Percentiles rank a stretch among this genome's conserved stretches.
phyloP scores from a whole-genome alignment of 164 flowering plant genomes.

The Aristolochia fimbriata region DNA sequence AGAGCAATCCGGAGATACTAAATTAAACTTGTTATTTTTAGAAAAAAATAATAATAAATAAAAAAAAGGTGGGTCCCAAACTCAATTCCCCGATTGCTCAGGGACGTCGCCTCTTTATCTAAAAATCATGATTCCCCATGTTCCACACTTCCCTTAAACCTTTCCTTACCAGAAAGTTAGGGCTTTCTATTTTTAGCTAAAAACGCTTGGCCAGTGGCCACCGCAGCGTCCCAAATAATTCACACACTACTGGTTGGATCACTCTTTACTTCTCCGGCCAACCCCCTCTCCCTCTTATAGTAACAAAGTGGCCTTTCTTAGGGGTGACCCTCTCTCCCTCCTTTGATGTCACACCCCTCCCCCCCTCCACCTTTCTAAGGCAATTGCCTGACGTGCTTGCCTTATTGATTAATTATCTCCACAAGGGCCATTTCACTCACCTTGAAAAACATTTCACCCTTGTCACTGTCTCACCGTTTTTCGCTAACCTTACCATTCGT shows the following conservation, averaged over 20 bases:
- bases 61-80: background rate
- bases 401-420: no score
- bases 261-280: background rate
- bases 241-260: background rate
- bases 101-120: background rate
- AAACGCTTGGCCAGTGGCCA: background rate
- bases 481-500: no score
- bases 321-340: background rate
- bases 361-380: no score
- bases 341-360: background rate
- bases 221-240: background rate
- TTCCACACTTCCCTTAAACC: background rate
- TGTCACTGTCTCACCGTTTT: no score
- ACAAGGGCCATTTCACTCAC: no score
- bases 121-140: background rate
- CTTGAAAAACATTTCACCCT: no score
- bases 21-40: background rate
- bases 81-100: background rate
- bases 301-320: background rate
- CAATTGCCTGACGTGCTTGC: constrained; percentile 1
- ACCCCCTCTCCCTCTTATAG: background rate
- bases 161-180: background rate
- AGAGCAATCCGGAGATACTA: background rate
- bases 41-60: no score
- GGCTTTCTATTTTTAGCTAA: background rate